Percentiles rank a stretch among this genome's conserved stretches.
These are phyloP conservation scores for Cutaneotrichosporon dermatis DNA, from an alignment of 1,284 basidiomycete genomes.

Conservation along the genomic window DNA sequence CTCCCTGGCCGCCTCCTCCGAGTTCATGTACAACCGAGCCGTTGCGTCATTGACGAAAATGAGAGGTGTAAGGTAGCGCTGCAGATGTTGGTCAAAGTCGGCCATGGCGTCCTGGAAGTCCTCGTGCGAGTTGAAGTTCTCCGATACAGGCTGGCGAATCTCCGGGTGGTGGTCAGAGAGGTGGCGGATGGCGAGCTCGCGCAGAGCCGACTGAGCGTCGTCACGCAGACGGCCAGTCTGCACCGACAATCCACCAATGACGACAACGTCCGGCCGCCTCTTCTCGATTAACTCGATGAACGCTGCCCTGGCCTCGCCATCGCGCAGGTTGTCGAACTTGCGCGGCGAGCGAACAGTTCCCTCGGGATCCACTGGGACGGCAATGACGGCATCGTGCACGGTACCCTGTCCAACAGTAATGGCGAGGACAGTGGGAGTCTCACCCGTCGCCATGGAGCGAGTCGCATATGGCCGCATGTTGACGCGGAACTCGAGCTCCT, in stretches of 20 bases:
- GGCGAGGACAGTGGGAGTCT: conserved; percentile 79
- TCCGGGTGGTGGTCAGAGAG: conserved; percentile 17
- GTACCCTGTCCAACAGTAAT: conserved; percentile 94
- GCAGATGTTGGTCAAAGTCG: conserved; percentile 30
- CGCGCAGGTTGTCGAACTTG: conserved; percentile 80
- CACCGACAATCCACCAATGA: conserved; percentile 81
- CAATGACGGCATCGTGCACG: conserved; percentile 79
- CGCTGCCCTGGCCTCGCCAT: conserved; percentile 57
- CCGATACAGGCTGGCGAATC: conserved; percentile 31
- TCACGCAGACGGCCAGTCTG: conserved; percentile 57
- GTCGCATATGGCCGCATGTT: conserved; percentile 65
- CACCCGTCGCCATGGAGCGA: conserved; percentile 61
- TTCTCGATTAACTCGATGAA: conserved; percentile 77
- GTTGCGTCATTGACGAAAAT: conserved; percentile 87
- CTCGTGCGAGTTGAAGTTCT: conserved; percentile 34
- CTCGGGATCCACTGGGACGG: conserved; percentile 80
- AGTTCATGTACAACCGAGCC: conserved; percentile 90
- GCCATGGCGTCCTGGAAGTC: conserved; percentile 33
- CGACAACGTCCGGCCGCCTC: conserved; percentile 81
- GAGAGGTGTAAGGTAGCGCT: conserved; percentile 58
- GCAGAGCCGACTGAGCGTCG: conserved; percentile 56
- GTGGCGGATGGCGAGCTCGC: conserved; percentile 36
- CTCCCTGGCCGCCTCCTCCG: conserved; percentile 77
- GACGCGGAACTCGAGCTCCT: conserved; percentile 60
- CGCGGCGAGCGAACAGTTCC: conserved; percentile 84